Base-by-base conservation (phyloP, 2,329 filamentous ascomycete species). In the Phaeophleospora eucalypticola region DNA sequence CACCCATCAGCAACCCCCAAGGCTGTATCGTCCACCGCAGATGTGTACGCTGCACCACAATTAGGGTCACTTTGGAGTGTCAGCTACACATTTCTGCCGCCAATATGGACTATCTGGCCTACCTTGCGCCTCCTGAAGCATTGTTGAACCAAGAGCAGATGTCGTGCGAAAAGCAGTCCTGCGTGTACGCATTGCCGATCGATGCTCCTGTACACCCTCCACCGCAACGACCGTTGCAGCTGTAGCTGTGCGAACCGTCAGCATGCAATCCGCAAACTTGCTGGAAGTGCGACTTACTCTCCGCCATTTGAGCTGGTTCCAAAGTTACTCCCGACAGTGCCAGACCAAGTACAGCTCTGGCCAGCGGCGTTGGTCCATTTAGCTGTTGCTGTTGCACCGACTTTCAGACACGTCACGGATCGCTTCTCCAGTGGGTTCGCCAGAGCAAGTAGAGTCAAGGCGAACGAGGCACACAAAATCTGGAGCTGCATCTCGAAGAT, bases 141-240 rank as follows among this genome's bases (percentile, higher is more conserved):
- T 70, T 70, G 21, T 76, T 69, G 48, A 77, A 77, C 52, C 72
- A 77, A 3, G 72, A 75, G 57, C 74, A 77, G 10, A 77, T 69
- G 40, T 77, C 74, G 44, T 77, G 74, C 0, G 68, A 71, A 52
- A 73, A 76, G 54, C 74, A 77, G 41, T 77, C 71, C 49, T 75
- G 74, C 0, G 73, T 76, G 46, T 77, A 77, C 3, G 62, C 71
- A 27, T 75, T 74, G 2, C 74, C 74, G 6, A 76, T 1, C 1
- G 71, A 64, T 3, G 60, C 39, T 4, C 74, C 73, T 1, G 58
- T 65, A 40, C 74, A 77, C 0, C 72, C 73, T 8, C 68, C 70
- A 19, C 74, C 74, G 27, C 74, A 76, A 21, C 73, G 65, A 1
- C 73, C 73, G 43, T 75, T 76, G 46, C 73, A 76, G 7, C 69